Conservation (phyloP, 1,284 basidiomycete species). For the Mycosarcoma mackinlayi region DNA sequence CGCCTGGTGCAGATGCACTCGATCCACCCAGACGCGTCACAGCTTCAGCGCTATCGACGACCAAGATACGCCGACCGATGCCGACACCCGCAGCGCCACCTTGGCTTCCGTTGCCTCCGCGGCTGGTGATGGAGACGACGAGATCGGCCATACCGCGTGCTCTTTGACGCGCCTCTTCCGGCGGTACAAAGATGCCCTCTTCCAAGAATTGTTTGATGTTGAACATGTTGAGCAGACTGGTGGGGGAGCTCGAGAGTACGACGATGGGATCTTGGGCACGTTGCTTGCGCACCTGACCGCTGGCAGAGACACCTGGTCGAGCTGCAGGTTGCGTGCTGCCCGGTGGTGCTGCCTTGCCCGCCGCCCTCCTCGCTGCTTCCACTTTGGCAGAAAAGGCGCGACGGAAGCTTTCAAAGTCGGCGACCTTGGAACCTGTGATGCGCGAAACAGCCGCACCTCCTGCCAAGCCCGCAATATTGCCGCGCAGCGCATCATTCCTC, state of each 20-base stretch:
- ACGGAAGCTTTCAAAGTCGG: constrained; percentile 50
- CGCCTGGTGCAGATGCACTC: constrained; percentile 32
- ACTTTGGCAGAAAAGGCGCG: constrained; percentile 45
- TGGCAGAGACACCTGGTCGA: constrained; percentile 21
- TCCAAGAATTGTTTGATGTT: constrained; percentile 94
- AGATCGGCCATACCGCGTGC: constrained; percentile 56
- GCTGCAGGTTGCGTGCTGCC: constrained; percentile 14
- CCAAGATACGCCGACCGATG: constrained; percentile 74
- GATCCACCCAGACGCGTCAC: constrained; percentile 82
- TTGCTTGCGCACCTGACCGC: constrained; percentile 47
- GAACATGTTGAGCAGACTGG: constrained; percentile 95
- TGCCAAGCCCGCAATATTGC: constrained; percentile 32
- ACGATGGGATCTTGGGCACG: constrained; percentile 80
- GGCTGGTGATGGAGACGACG: constrained; percentile 60
- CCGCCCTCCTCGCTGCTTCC: constrained; percentile 52
- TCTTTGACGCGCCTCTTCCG: constrained; percentile 59
- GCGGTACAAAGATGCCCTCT: constrained; percentile 78
- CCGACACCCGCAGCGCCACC: constrained; percentile 26
- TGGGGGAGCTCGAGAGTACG: constrained; percentile 94
- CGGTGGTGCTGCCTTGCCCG: constrained; percentile 37
- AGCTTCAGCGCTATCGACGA: constrained; percentile 92
- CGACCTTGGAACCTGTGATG: constrained; percentile 17
- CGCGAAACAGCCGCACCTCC: constrained; percentile 33
- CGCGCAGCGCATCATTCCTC: constrained; percentile 56
- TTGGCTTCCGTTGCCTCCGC: constrained; percentile 27